phyloP scores from a whole-genome alignment of 129 eudicot species.

The Ambrosia trifida region DNA sequence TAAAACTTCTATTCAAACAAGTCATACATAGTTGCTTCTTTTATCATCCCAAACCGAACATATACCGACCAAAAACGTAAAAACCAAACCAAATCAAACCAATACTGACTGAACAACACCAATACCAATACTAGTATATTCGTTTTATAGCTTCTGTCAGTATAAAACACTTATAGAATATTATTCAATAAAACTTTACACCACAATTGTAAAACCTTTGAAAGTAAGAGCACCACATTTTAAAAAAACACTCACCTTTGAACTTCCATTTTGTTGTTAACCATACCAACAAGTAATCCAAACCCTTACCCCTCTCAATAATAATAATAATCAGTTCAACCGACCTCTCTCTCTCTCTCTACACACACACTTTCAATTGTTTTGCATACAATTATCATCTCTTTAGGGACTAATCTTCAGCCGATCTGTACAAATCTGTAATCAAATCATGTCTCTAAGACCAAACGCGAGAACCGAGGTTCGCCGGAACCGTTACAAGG shows the following conservation, averaged over 20 bases:
- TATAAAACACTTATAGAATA: too few species aligned
- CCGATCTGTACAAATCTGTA: neutral
- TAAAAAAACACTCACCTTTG: neutral
- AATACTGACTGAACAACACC: too few species aligned
- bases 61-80: too few species aligned
- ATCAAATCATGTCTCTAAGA: constrained; percentile 60
- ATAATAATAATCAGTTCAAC: too few species aligned
- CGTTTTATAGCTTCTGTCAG: too few species aligned
- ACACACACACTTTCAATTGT: neutral
- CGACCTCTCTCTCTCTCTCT: too few species aligned
- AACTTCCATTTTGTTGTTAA: neutral
- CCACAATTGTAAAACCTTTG: neutral
- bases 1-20: too few species aligned
- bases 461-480: constrained; percentile 69
- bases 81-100: too few species aligned
- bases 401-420: constrained; percentile 28
- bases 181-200: neutral
- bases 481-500: constrained; percentile 83
- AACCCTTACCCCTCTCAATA: constrained; percentile 15
- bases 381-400: neutral
- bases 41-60: too few species aligned
- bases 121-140: too few species aligned
- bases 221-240: constrained; percentile 3
- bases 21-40: too few species aligned
- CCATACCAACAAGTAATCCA: constrained; percentile 14